A percentile compares a stretch with the other conserved stretches of the same genome.
Evolutionary conservation across 306 rosid species (phyloP).

Genomic region (Trichosanthes cucumerina): DNA sequence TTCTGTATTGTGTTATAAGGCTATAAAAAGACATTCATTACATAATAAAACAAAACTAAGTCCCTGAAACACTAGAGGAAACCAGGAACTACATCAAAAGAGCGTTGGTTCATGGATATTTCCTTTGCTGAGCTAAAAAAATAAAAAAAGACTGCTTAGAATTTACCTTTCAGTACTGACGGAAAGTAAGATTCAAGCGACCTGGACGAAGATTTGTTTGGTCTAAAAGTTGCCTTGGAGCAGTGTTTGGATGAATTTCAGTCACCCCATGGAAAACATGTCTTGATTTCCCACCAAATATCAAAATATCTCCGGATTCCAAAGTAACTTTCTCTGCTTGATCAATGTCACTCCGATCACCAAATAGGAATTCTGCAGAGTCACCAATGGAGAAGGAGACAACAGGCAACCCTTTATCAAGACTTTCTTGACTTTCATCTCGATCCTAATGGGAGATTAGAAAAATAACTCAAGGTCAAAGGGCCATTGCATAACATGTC

Average conservation of each 20-base stretch:
- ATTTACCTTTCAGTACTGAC: slow-evolving; percentile 29
- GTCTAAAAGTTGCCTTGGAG: slow-evolving; percentile 35
- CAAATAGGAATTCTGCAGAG: slow-evolving; percentile 50
- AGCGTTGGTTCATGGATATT: neutral
- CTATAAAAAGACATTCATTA: neutral
- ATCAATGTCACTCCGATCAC: slow-evolving; percentile 34
- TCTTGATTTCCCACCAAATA: slow-evolving; percentile 74
- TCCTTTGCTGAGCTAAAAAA: neutral
- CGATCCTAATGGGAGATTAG: slow-evolving; percentile 48
- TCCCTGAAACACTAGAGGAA: neutral
- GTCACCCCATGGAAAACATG: slow-evolving; percentile 59
- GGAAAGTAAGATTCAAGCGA: slow-evolving; percentile 72
- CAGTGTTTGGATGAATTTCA: slow-evolving; percentile 28
- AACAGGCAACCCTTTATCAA: slow-evolving; percentile 35
- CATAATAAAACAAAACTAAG: neutral
- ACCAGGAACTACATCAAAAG: neutral
- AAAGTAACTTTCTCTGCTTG: slow-evolving; percentile 29
- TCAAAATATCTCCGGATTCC: slow-evolving; percentile 70
- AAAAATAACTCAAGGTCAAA: neutral
- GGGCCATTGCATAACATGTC: neutral
- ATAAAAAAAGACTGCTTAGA: neutral
- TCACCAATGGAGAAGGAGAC: slow-evolving; percentile 89
- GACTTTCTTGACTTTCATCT: slow-evolving; percentile 55
- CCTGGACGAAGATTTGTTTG: slow-evolving; percentile 44
- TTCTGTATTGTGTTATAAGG: neutral